Base-by-base conservation (phyloP, 305 asterid genomes). In the Plantago coronopus region DNA sequence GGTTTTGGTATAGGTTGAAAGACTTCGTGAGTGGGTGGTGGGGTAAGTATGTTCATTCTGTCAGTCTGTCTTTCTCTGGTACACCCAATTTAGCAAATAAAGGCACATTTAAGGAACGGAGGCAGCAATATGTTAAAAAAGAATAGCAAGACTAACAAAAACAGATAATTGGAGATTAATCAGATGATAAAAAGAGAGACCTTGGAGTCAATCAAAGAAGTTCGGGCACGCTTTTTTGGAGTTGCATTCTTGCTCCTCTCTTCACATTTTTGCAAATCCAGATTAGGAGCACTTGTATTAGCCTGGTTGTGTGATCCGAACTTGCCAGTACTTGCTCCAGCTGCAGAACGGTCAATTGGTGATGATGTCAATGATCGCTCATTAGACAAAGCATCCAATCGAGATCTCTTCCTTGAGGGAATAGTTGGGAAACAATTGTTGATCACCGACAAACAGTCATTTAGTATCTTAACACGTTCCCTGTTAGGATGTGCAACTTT, bases 151-250 rank as follows among this genome's bases (percentile, higher is more conserved):
- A 19, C 55, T 17, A 50, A 21, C 34, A 50, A 45, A 69, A 34
- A 25, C 48, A 21, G 48, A 62, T 21, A 61, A 55, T 47, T 20
- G 58, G 44, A 55, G 29, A 14, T 59, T 48, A 57, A 16, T 43
- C 4, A 53, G 48, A 19, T 38, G 54, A 48, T 62, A 54, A 25
- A 57, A 66, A 57, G 51, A 71, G 88, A 65, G 67, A 85, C 95
- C 88, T 86, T 78, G 59, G 77, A 70, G 72, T 82, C 96, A 54
- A 71, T 76, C 90, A 86, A 72, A 69, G 96, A 86, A 51, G 96
- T 91, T 75, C 96, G 89, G 67, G 98, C 78, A 22, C 98, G 98
- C 80, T 88, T 91, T 82, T 69, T 86, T 70, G 93, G 96, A 59
- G 79, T 74, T 66, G 76, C 67, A 79, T 59, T 71, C 76, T 88